phyloP scores from a whole-genome alignment of 208 protist species.

The Acanthamoeba castellanii region DNA sequence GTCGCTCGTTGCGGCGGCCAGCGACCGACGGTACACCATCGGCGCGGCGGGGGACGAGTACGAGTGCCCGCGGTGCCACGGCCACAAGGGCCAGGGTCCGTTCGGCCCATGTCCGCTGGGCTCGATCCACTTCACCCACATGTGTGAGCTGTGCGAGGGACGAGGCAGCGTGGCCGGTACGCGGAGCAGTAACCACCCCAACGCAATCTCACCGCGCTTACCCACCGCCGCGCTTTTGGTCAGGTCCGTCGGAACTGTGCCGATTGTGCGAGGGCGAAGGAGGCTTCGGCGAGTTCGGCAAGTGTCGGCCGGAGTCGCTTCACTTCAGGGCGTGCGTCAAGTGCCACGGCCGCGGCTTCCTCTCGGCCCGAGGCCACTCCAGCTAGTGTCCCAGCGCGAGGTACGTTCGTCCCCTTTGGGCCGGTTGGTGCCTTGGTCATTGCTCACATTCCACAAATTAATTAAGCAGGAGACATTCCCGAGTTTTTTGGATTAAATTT shows the following conservation, averaged over 20 bases:
- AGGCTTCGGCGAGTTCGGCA: conserved; percentile 26
- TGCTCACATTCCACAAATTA: too few relatives aligned
- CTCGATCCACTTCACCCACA: conserved; percentile 39
- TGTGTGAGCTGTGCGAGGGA: conserved; percentile 32
- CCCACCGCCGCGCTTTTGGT: neutral
- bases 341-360: conserved; percentile 41
- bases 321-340: conserved; percentile 12
- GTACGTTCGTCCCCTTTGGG: neutral
- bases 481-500: too few relatives aligned
- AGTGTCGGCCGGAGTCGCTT: conserved; percentile 43
- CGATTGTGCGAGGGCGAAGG: conserved; percentile 30
- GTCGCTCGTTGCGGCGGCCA: neutral
- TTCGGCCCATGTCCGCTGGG: conserved; percentile 8
- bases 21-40: neutral
- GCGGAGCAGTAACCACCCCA: neutral
- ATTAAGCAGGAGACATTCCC: too few relatives aligned
- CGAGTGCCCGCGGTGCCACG: conserved; percentile 5
- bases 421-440: too few relatives aligned
- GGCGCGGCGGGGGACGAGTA: neutral
- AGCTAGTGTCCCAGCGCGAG: neutral
- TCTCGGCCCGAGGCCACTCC: neutral
- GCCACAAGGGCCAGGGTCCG: conserved; percentile 35
- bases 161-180: neutral
- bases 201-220: neutral
- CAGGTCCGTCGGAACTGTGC: conserved; percentile 26